A percentile compares a stretch with the other conserved stretches of the same genome.
These are phyloP conservation scores for Patellifolia procumbens DNA, from an alignment of 179 eudicot genomes.

Conservation along the genomic window DNA sequence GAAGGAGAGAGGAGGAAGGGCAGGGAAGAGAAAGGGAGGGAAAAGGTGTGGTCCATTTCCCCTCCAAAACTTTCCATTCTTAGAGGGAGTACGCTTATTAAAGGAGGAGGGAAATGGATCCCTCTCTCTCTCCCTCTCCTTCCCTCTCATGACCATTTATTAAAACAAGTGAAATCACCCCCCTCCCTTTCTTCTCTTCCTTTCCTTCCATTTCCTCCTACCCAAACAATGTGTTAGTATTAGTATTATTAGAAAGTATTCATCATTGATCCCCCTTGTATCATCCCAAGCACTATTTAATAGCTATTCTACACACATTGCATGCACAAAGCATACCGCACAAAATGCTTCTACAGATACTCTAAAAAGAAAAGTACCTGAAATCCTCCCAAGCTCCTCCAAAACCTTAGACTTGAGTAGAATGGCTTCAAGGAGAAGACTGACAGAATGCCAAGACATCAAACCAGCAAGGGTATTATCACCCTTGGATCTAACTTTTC, in stretches of 20 bases:
- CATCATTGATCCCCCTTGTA: neutral
- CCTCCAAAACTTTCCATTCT: no score
- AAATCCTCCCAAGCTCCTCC: slow-evolving; percentile 58
- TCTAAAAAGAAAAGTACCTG: slow-evolving; percentile 47
- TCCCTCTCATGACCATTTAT: no score
- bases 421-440: slow-evolving; percentile 86
- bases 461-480: slow-evolving; percentile 43
- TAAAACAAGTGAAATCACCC: no score
- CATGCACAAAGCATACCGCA: neutral
- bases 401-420: slow-evolving; percentile 79
- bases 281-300: neutral
- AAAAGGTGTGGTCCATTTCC: no score
- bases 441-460: slow-evolving; percentile 91
- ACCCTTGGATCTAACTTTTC: slow-evolving; percentile 53
- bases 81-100: no score
- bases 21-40: no score
- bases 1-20: no score
- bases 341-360: neutral
- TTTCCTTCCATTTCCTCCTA: no score
- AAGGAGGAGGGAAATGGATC: no score
- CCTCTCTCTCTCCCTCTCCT: no score
- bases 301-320: neutral
- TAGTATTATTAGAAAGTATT: neutral
- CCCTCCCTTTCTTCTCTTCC: no score
- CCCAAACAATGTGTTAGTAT: no score